Evolutionary conservation across 441 rosid genomes (phyloP), one percentile per base, ranked within the genome.

Genomic region (Euphorbia celastroides): DNA sequence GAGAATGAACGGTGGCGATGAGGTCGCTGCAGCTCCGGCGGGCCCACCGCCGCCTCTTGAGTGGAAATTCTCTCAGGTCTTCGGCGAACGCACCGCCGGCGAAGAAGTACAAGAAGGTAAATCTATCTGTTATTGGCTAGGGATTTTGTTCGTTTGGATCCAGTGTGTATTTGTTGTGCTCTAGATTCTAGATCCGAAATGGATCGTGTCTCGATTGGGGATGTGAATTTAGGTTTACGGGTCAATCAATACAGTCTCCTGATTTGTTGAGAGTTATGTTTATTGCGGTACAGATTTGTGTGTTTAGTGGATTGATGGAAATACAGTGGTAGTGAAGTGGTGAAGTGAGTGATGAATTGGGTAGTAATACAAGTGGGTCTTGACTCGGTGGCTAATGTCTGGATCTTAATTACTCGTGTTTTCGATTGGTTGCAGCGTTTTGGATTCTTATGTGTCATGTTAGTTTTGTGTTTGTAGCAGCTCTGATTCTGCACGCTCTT

Each of bases 1-100:
- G 34, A 75, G 67, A 74, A 88, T 88, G 95, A 84, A 82, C 80
- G 88, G 88, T 69, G 93, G 85, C 74, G 90, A 84, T 76, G 91
- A 73, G 73, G 79, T 76, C 52, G 81, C 82, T 62, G 78, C 80
- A 70, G 82, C 81, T 62, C 70, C 80, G 62, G 74, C 78, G 57
- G 85, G 72, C 52, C 80, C 84, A 68, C 87, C 83, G 58, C 98
- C 77, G 72, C 81, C 88, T 54, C 66, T 80, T 26, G 83, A 80
- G 51, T 88, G 94, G 94, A 84, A 79, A 72, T 80, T 84, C 81
- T 88, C 86, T 51, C 91, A 88, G 79, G 88, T 83, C 57, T 83
- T 88, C 82, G 94, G 94, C 30, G 86, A 88, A 41, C 76, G 85
- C 57, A 67, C 76, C 56, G 79, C 89, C 74, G 84, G 82, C 30